A percentile compares a stretch with the other conserved stretches of the same genome.
Evolutionary conservation across 805 yeast genomes (phyloP).

Genomic region (Priceomyces fermenticarens): DNA sequence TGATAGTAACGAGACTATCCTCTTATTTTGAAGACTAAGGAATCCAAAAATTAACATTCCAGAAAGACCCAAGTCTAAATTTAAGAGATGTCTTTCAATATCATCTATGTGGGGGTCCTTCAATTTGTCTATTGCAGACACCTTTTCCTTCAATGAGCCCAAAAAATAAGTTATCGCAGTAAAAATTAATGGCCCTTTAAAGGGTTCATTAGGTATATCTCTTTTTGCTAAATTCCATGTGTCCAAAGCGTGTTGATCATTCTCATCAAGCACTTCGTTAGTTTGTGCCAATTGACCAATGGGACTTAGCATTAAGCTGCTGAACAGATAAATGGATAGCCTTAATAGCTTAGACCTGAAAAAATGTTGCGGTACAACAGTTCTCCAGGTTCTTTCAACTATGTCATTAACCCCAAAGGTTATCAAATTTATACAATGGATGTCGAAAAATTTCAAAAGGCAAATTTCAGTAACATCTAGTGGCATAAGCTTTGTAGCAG

Average conservation of each 20-base stretch:
- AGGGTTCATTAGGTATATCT: no score
- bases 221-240: constrained; percentile 1
- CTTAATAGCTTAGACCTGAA: constrained; percentile 23
- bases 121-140: constrained; percentile 2
- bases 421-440: constrained; percentile 23
- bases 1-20: constrained; percentile 24
- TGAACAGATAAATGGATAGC: constrained; percentile 21
- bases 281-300: constrained; percentile 1
- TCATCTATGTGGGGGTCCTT: neutral
- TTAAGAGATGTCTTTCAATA: neutral
- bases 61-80: constrained; percentile 16
- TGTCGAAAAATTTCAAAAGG: constrained; percentile 25
- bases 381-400: constrained; percentile 22
- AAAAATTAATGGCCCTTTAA: constrained; percentile 11
- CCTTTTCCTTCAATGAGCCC: constrained; percentile 11
- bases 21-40: constrained; percentile 29
- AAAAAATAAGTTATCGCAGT: constrained; percentile 20
- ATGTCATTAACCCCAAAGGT: constrained; percentile 19
- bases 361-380: constrained; percentile 23
- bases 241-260: constrained; percentile 8
- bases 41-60: constrained; percentile 24
- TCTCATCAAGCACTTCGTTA: no score
- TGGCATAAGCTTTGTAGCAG: constrained; percentile 4
- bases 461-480: constrained; percentile 21
- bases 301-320: constrained; percentile 25